Base-by-base conservation (phyloP, 768 basidiomycete genomes). In the Rhizopogon sp. region DNA sequence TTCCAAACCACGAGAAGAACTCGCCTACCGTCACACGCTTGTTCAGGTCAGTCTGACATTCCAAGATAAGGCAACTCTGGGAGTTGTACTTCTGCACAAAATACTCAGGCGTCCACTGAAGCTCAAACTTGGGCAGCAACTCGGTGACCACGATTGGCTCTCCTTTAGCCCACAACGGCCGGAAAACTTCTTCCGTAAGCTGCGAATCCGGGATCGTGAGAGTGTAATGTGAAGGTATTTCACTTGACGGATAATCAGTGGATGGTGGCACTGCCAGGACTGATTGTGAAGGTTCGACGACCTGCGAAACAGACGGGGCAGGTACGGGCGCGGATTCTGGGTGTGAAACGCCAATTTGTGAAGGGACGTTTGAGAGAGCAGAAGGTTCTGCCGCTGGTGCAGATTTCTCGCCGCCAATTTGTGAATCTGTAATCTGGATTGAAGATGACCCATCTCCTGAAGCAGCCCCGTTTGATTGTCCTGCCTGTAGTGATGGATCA, bases 1-100 rank as follows among this genome's bases (percentile, higher is more conserved):
- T 74, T 54, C 91, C 91, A 67, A 96, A 97, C 70, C 70, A 67
- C 10, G 72, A 71, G 64, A 98, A 97, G 72, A 97, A 98, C 52
- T 88, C 80, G 6, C 75, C 78, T 5, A 98, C 85, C 0, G 81
- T 87, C 6, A 82, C 77, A 8, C 77, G 72, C 58, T 77, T 79
- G 62, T 81, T 87, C 49, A 68, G 65, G 53, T 93, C 87, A 2
- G 78, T 81, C 72, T 93, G 87, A 63, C 92, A 96, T 67, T 96
- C 90, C 14, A 92, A 76, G 54, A 97, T 84, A 50, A 85, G 74
- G 66, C 88, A 87, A 28, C 64, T 73, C 58, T 88, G 80, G 9
- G 74, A 68, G 6, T 82, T 84, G 65, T 88, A 87, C 58, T 84
- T 76, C 50, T 81, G 69, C 16, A 83, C 79, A 69, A 98, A 93